A percentile compares a stretch with the other conserved stretches of the same genome.
Conservation (phyloP, 2,329 filamentous ascomycete genomes). For the Penicillium sumatraense region DNA sequence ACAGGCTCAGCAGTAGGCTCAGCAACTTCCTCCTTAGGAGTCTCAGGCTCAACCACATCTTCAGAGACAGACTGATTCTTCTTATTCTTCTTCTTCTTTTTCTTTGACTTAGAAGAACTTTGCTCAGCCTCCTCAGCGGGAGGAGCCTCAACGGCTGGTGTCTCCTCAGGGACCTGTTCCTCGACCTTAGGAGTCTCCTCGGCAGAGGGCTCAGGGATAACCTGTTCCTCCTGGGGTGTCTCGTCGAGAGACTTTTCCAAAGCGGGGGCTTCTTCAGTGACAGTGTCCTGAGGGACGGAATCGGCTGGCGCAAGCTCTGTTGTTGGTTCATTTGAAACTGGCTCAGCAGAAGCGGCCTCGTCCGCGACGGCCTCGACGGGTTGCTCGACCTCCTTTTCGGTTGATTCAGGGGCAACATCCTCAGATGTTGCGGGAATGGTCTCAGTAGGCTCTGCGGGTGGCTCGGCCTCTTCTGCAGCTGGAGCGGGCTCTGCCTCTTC, state of each 20-base stretch:
- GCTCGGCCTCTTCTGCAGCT: neutral
- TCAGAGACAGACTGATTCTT: constrained; percentile 22
- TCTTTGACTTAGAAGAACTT: constrained; percentile 16
- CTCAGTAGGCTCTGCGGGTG: neutral
- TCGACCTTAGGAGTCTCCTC: neutral
- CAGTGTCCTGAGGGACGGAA: neutral
- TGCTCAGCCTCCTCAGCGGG: constrained; percentile 2
- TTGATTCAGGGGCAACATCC: neutral
- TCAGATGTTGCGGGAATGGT: neutral
- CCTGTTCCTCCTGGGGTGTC: neutral
- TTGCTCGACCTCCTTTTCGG: constrained; percentile 2
- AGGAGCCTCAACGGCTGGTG: neutral
- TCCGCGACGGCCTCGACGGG: neutral
- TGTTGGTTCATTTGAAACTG: neutral
- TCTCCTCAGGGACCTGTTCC: neutral
- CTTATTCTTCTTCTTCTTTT: constrained; percentile 30
- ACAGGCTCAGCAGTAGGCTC: neutral
- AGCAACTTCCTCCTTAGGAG: constrained; percentile 8
- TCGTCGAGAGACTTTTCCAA: constrained; percentile 7
- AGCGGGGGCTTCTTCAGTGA: neutral
- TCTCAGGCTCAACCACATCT: constrained; percentile 5
- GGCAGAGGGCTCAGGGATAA: neutral
- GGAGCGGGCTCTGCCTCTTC: neutral
- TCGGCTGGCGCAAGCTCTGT: neutral
- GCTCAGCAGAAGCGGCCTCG: constrained; percentile 5